Evolutionary conservation across 169 alveolate species (phyloP), one percentile per base, ranked within the genome.

Genomic region (Eimeria sp.): DNA sequence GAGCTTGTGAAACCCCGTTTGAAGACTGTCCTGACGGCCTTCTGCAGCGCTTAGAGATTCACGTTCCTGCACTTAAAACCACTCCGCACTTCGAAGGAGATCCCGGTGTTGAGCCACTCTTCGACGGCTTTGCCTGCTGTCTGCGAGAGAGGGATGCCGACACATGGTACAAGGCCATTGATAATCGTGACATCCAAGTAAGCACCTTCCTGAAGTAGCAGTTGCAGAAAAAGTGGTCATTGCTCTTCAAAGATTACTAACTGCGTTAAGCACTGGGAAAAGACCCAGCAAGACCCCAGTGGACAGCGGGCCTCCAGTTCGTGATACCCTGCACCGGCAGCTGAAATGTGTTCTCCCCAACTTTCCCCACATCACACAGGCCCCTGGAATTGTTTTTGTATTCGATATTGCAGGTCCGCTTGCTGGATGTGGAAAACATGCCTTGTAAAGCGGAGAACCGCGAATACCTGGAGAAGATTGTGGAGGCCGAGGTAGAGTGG

Each of bases 401-500:
- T 87, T 43, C 43, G 82, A 64, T 27, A 18, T 54, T 60, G 76
- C 58, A 85, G 94, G 74, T 85, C 68, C 94, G 96, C 37, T 33
- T 95, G 62, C 68, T 74, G 72, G 90, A 72, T 33, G 82, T 43
- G 40, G 95, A 90, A 37, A 30, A 64, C 37, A 9, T 82, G 83
- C 89, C 78, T 13, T 83, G 72, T 62, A 85, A 95, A 37, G 90
- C 91, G 18, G 74, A 56, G 68, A 85, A 85, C 76, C 83, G 85
- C 60, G 93, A 96, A 58, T 94, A 89, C 37, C 96, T 94, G 23
- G 97, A 95, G 78, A 95, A 90, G 91, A 95, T 95, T 68, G 96
- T 94, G 43, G 96, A 94, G 91, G 96, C 88, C 40, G 97, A 96
- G 85, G 93, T 95, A 68, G 95, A 85, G 68, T 95, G 97, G 97